Percentiles rank a stretch among this genome's conserved stretches.
Conservation (phyloP, 352 stramenopile genomes). For the Lagenidium sp. region DNA sequence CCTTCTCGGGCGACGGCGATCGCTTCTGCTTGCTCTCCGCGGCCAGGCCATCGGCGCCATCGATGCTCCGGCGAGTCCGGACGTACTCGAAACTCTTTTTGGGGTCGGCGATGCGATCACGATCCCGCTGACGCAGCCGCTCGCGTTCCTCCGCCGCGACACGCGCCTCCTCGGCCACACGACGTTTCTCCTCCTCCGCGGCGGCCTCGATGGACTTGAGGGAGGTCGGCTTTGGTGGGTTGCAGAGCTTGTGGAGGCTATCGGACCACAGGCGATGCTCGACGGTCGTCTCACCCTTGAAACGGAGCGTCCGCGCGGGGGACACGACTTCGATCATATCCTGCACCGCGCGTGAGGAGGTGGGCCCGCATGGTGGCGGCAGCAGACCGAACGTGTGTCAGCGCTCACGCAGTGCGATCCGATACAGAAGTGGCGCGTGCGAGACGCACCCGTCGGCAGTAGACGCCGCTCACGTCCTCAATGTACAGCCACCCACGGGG, state of each 20-base stretch:
- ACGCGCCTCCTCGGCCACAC: constrained; percentile 1
- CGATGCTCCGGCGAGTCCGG: background rate
- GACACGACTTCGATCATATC: constrained; percentile 82
- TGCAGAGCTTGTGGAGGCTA: constrained; percentile 67
- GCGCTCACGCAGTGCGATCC: too few species aligned
- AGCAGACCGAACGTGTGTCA: background rate
- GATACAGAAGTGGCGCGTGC: too few species aligned
- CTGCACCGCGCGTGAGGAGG: constrained; percentile 10
- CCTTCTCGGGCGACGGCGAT: constrained; percentile 8
- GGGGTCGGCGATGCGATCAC: constrained; percentile 20
- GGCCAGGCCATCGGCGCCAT: background rate
- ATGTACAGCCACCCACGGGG: constrained; percentile 72
- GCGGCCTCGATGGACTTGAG: background rate
- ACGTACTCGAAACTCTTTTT: constrained; percentile 9
- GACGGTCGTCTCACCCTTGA: constrained; percentile 70
- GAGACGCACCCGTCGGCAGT: constrained; percentile 45
- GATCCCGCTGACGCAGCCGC: constrained; percentile 11
- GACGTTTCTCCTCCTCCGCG: constrained; percentile 8
- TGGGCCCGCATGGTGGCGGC: background rate
- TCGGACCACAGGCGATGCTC: constrained; percentile 78
- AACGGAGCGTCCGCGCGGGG: constrained; percentile 51
- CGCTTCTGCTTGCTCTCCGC: background rate
- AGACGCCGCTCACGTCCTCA: constrained; percentile 65
- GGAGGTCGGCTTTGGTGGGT: constrained; percentile 28
- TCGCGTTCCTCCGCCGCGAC: constrained; percentile 7